Conservation (phyloP, 2,329 filamentous ascomycete species). For the Zalaria sp. region DNA sequence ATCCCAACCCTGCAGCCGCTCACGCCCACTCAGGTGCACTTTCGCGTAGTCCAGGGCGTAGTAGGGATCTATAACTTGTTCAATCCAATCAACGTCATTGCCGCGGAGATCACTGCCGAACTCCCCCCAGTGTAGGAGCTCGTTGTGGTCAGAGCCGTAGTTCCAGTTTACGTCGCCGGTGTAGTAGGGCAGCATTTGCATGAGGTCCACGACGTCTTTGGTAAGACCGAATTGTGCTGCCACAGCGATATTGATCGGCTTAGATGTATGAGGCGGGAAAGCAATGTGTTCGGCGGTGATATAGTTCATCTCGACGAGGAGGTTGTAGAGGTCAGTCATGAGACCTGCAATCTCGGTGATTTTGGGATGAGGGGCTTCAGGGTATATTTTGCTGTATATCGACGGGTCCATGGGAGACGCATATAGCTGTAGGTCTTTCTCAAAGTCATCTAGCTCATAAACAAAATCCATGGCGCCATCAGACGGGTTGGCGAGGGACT, state of each 20-base stretch:
- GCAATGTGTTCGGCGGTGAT: background rate
- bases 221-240: slow-evolving; percentile 1
- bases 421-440: background rate
- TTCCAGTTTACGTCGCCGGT: background rate
- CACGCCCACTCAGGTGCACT: background rate
- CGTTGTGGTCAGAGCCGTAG: background rate
- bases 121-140: slow-evolving; percentile 2
- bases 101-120: slow-evolving; percentile 2
- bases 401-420: background rate
- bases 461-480: too few species aligned
- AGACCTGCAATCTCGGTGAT: slow-evolving; percentile 1
- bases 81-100: background rate
- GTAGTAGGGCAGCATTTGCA: slow-evolving; percentile 3
- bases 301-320: slow-evolving; percentile 3
- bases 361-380: background rate
- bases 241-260: background rate
- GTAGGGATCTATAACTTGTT: background rate
- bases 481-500: too few species aligned
- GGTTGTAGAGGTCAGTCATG: slow-evolving; percentile 2
- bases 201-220: slow-evolving; percentile 4
- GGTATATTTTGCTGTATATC: background rate
- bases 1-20: background rate
- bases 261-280: slow-evolving; percentile 1
- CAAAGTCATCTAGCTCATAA: background rate
- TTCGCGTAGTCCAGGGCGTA: background rate